Conservation (phyloP, 2,329 filamentous ascomycete genomes). For the Fusarium hostae region DNA sequence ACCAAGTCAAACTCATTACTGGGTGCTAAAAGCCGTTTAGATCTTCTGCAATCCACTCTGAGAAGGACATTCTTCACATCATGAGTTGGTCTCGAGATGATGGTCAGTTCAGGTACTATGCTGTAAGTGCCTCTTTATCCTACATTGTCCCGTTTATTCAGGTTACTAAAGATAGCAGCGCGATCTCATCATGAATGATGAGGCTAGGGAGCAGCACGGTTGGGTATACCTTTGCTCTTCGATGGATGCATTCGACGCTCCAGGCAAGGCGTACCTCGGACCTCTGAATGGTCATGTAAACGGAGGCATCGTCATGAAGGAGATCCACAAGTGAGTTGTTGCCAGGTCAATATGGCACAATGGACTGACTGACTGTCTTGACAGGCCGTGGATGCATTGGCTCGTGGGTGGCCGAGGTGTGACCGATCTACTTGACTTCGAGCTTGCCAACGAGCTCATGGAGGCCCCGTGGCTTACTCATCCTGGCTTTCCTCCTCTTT, state of each 20-base stretch:
- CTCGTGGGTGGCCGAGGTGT: background rate
- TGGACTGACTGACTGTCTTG: no score
- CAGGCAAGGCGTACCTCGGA: background rate
- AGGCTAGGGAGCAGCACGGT: background rate
- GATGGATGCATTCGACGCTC: background rate
- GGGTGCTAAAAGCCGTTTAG: background rate
- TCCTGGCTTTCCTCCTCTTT: background rate
- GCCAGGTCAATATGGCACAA: background rate
- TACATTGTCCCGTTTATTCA: no score
- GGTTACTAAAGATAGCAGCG: background rate
- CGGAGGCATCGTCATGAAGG: background rate
- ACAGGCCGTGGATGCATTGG: background rate
- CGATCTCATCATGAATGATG: background rate
- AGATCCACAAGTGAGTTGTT: background rate
- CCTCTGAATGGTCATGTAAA: background rate
- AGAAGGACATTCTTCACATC: background rate
- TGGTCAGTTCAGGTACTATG: background rate
- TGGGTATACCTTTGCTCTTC: slow-evolving; percentile 4
- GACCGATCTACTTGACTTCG: background rate
- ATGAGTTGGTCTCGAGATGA: background rate
- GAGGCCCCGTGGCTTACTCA: background rate
- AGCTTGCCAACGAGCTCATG: background rate
- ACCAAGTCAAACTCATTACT: background rate
- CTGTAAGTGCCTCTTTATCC: background rate
- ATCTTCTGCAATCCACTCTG: background rate